A percentile compares a stretch with the other conserved stretches of the same genome.
phyloP scores from a whole-genome alignment of 2,329 filamentous ascomycete genomes.

The Claviceps cyperi region DNA sequence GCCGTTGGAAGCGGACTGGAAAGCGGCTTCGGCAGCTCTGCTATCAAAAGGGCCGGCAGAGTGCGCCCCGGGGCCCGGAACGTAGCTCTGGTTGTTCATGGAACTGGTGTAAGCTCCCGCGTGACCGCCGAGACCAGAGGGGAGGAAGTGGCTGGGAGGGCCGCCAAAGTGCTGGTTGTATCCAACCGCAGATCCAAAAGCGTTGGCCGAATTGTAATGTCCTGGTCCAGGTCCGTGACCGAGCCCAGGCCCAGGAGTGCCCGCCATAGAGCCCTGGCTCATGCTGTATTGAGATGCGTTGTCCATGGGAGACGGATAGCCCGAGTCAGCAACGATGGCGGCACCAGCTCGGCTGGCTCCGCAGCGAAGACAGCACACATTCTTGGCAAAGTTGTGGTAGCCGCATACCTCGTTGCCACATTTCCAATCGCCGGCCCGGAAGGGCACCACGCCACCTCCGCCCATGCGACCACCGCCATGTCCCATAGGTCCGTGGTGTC shows the following conservation, averaged over 20 bases:
- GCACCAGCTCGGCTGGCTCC: slow-evolving; percentile 89
- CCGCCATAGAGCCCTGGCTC: slow-evolving; percentile 76
- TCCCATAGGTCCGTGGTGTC: slow-evolving; percentile 41
- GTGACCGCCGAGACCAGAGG: slow-evolving; percentile 62
- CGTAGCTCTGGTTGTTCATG: slow-evolving; percentile 63
- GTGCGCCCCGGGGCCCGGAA: slow-evolving; percentile 62
- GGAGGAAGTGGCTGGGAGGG: slow-evolving; percentile 79
- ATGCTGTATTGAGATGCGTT: slow-evolving; percentile 70
- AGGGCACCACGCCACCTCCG: slow-evolving; percentile 77
- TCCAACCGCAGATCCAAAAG: slow-evolving; percentile 50
- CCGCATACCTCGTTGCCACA: slow-evolving; percentile 94
- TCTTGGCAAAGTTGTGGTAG: slow-evolving; percentile 99
- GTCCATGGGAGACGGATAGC: slow-evolving; percentile 83
- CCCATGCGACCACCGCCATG: slow-evolving; percentile 58
- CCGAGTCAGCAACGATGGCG: slow-evolving; percentile 85
- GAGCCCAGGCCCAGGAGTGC: slow-evolving; percentile 51
- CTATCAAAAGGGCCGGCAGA: slow-evolving; percentile 82
- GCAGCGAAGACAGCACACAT: slow-evolving; percentile 92
- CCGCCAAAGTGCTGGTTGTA: slow-evolving; percentile 74
- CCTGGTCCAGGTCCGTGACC: slow-evolving; percentile 53
- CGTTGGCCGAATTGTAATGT: slow-evolving; percentile 55
- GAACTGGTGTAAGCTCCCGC: slow-evolving; percentile 61
- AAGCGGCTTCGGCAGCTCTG: slow-evolving; percentile 84
- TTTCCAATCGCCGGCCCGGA: slow-evolving; percentile 98
- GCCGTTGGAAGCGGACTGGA: slow-evolving; percentile 75